Percentiles rank a stretch among this genome's conserved stretches.
phyloP scores from a whole-genome alignment of 208 protist species.

The Trypanosoma cruzi region DNA sequence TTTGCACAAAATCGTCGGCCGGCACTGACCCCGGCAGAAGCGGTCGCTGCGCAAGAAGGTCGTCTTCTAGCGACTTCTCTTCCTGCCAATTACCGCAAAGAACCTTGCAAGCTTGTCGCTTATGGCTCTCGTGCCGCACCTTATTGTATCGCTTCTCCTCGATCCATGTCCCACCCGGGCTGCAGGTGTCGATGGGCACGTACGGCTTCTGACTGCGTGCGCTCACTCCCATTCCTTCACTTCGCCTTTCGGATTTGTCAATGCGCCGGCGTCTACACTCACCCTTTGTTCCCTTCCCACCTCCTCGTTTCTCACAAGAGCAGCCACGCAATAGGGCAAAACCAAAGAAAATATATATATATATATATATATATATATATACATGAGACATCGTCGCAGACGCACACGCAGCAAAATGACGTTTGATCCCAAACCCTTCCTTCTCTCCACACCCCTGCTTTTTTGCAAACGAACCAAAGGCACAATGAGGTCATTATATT shows the following conservation, averaged over 20 bases:
- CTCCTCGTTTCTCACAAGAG: neutral
- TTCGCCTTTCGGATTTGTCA: neutral
- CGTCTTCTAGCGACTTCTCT: slow-evolving; percentile 73
- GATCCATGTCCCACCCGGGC: slow-evolving; percentile 80
- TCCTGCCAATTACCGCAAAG: slow-evolving; percentile 92
- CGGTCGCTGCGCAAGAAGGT: slow-evolving; percentile 53
- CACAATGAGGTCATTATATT: neutral
- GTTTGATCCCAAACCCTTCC: neutral
- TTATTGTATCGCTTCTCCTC: slow-evolving; percentile 92
- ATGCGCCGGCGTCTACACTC: neutral
- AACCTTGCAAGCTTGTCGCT: slow-evolving; percentile 48
- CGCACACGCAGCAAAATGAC: neutral
- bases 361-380: no score
- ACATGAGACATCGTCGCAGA: neutral
- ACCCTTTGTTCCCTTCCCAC: neutral
- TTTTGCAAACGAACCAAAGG: slow-evolving; percentile 15
- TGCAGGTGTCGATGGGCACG: slow-evolving; percentile 89
- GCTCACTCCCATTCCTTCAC: slow-evolving; percentile 32
- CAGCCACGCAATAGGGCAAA: slow-evolving; percentile 1
- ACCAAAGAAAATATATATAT: slow-evolving; percentile 2
- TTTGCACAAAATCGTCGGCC: slow-evolving; percentile 2
- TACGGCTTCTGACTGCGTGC: slow-evolving; percentile 64
- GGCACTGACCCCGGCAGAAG: slow-evolving; percentile 21
- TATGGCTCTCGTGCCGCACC: slow-evolving; percentile 40
- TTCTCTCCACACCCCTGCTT: slow-evolving; percentile 1